Conservation (phyloP, 768 basidiomycete genomes). For the Mycena latifolia region DNA sequence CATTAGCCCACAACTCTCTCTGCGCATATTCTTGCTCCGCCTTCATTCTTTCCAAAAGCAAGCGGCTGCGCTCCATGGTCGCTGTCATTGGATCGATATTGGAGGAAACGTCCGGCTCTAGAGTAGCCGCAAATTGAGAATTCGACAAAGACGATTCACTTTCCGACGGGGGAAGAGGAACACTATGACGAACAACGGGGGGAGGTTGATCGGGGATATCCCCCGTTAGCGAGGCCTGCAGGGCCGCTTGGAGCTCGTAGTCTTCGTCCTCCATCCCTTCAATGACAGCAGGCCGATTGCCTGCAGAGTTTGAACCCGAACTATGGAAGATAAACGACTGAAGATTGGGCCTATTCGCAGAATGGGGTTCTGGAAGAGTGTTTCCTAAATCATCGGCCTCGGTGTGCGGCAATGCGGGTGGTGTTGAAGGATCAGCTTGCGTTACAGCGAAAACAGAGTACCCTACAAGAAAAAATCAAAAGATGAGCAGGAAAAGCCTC, state of each 20-base stretch:
- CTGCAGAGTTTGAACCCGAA: slow-evolving; percentile 5
- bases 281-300: slow-evolving; percentile 21
- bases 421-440: slow-evolving; percentile 67
- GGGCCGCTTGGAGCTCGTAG: slow-evolving; percentile 86
- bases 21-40: slow-evolving; percentile 77
- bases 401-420: slow-evolving; percentile 69
- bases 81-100: slow-evolving; percentile 70
- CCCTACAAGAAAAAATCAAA: slow-evolving; percentile 53
- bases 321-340: slow-evolving; percentile 25
- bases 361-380: slow-evolving; percentile 68
- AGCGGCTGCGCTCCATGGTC: slow-evolving; percentile 74
- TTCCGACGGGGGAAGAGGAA: slow-evolving; percentile 38
- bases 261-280: slow-evolving; percentile 85
- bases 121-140: slow-evolving; percentile 34
- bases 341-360: slow-evolving; percentile 37
- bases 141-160: slow-evolving; percentile 32
- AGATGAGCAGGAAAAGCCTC: neutral
- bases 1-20: slow-evolving; percentile 65
- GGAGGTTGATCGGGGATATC: slow-evolving; percentile 38
- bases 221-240: slow-evolving; percentile 81
- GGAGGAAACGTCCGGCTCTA: slow-evolving; percentile 34
- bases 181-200: slow-evolving; percentile 44
- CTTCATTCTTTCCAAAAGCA: slow-evolving; percentile 72
- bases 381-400: slow-evolving; percentile 81
- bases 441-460: slow-evolving; percentile 87